Evolutionary conservation across 305 asterid genomes (phyloP).

Genomic region (Solanum hybrid): DNA sequence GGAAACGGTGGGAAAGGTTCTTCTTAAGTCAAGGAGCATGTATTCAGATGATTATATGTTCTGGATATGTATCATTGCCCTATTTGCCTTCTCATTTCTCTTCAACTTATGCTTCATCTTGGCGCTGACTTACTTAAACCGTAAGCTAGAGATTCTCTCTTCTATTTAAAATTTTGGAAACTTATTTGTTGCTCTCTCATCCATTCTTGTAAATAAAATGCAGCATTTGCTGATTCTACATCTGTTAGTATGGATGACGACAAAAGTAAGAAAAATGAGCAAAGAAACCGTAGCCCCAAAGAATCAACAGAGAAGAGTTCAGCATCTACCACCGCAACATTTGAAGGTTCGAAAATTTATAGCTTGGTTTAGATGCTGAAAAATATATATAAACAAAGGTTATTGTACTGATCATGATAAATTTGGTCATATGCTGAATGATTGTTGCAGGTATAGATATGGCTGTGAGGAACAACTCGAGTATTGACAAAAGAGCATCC

Average conservation of each 20-base stretch:
- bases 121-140: constrained; percentile 58
- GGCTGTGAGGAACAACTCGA: constrained; percentile 22
- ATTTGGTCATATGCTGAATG: background rate
- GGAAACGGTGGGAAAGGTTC: constrained; percentile 78
- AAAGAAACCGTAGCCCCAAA: background rate
- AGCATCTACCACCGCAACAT: constrained; percentile 22
- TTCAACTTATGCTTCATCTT: constrained; percentile 61
- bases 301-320: constrained; percentile 13
- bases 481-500: constrained; percentile 5
- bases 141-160: constrained; percentile 33
- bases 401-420: background rate
- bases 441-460: constrained; percentile 38
- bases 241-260: constrained; percentile 31
- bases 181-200: constrained; percentile 18
- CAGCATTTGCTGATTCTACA: constrained; percentile 72
- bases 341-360: constrained; percentile 27
- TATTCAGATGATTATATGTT: constrained; percentile 62
- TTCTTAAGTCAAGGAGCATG: constrained; percentile 83
- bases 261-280: constrained; percentile 22
- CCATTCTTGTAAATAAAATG: constrained; percentile 9
- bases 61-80: constrained; percentile 69
- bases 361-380: background rate
- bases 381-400: background rate
- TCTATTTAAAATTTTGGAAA: background rate
- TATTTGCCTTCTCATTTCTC: constrained; percentile 67